phyloP scores from a whole-genome alignment of 768 basidiomycete genomes.

The Suillus spraguei region DNA sequence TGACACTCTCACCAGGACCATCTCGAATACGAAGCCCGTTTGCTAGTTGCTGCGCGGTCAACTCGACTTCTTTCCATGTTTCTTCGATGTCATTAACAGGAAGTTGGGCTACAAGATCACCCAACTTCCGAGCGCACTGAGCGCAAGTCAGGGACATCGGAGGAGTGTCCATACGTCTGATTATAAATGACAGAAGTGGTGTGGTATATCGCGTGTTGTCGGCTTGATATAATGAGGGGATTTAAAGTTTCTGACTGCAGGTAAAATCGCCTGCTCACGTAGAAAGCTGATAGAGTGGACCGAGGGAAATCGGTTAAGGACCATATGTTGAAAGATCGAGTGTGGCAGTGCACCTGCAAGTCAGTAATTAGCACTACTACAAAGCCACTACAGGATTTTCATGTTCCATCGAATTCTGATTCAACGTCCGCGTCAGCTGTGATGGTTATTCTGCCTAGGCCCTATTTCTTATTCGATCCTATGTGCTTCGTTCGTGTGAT shows the following conservation, averaged over 20 bases:
- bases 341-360: constrained; percentile 8
- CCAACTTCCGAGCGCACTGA: constrained; percentile 35
- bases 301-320: constrained; percentile 3
- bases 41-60: constrained; percentile 57
- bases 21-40: constrained; percentile 62
- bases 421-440: not conserved
- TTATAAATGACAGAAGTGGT: not conserved
- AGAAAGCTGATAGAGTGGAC: constrained; percentile 9
- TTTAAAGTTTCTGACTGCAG: not conserved
- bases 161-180: constrained; percentile 22
- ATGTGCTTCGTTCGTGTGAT: not conserved
- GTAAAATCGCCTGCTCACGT: constrained; percentile 1
- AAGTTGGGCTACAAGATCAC: constrained; percentile 35
- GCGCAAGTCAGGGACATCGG: constrained; percentile 22
- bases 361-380: not conserved
- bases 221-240: not conserved
- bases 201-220: not conserved
- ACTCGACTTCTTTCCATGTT: constrained; percentile 55
- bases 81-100: constrained; percentile 33
- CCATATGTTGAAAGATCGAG: not conserved
- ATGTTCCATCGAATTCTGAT: not conserved
- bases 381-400: constrained; percentile 1
- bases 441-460: not conserved
- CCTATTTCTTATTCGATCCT: not conserved
- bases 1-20: constrained; percentile 44